Conservation (phyloP, 805 yeast species). For the Tetrapisispora taiwanensis region DNA sequence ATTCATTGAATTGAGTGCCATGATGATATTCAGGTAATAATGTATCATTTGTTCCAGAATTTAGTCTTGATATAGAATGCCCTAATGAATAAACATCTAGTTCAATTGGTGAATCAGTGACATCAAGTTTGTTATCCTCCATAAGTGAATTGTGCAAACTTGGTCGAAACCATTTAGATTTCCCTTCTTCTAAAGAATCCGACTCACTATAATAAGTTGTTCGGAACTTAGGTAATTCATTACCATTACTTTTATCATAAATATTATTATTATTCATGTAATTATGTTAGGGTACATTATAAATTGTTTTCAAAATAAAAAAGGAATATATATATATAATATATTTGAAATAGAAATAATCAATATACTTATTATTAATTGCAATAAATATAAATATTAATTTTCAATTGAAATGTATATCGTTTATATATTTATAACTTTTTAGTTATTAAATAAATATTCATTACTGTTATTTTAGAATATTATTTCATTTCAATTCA, state of each 20-base stretch:
- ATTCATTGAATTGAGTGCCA: not conserved
- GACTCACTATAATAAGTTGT: not conserved
- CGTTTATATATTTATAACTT: too few species aligned
- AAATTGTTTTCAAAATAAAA: too few species aligned
- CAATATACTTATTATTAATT: too few species aligned
- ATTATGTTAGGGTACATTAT: not conserved
- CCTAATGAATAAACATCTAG: not conserved
- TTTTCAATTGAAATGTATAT: too few species aligned
- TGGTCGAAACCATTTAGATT: not conserved
- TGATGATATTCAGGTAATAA: not conserved
- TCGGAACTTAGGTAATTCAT: not conserved
- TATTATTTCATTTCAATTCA: too few species aligned
- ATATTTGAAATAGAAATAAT: too few species aligned
- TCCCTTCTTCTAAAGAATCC: not conserved
- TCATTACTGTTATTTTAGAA: too few species aligned
- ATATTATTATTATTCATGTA: not conserved
- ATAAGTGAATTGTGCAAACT: not conserved
- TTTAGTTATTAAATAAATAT: too few species aligned
- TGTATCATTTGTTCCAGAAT: not conserved
- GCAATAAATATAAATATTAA: too few species aligned
- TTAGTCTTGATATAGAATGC: not conserved
- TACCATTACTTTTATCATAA: not conserved
- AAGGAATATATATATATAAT: too few species aligned
- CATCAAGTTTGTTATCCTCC: not conserved
- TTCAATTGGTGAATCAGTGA: not conserved